Evolutionary conservation across 2,329 filamentous ascomycete species (phyloP), one percentile per base, ranked within the genome.

Genomic region (Tolypocladium sp.): DNA sequence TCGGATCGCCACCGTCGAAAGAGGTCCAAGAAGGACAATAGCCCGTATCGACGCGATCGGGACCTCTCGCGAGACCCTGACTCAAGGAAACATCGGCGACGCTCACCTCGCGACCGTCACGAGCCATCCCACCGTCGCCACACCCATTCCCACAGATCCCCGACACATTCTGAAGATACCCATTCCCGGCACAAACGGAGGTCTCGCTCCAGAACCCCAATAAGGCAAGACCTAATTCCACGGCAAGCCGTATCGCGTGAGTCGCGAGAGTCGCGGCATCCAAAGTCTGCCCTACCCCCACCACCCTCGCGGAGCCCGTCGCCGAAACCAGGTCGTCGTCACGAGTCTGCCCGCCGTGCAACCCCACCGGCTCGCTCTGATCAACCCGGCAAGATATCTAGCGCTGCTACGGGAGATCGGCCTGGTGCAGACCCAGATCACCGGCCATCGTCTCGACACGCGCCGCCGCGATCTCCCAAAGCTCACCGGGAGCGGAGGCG

Each of bases 61-160:
- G 73, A 74, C 60, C 74, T 72, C 60, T 75, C 74, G 62, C 73
- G 73, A 59, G 74, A 76, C 56, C 67, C 66, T 35, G 59, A 65
- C 2, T 67, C 67, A 1, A 69, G 67, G 62, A 70, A 69, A 56
- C 69, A 69, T 59, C 65, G 67, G 27, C 71, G 68, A 12, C 69
- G 65, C 46, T 71, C 72, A 22, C 67, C 73, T 27, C 69, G 70
- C 60, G 68, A 73, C 51, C 69, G 67, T 57, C 68, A 67, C 35
- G 67, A 66, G 57, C 58, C 65, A 46, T 70, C 72, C 9, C 68
- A 71, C 57, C 72, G 66, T 49, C 71, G 66, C 52, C 67, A 66
- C 62, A 61, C 57, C 37, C 68, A 65, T 37, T 68, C 71, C 20
- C 63, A 67, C 38, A 66, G 62, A 57, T 73, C 71, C 2, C 67